These are phyloP conservation scores for Xylariaceae sp. DNA, from an alignment of 2,329 filamentous ascomycete species.

Conservation along the genomic window DNA sequence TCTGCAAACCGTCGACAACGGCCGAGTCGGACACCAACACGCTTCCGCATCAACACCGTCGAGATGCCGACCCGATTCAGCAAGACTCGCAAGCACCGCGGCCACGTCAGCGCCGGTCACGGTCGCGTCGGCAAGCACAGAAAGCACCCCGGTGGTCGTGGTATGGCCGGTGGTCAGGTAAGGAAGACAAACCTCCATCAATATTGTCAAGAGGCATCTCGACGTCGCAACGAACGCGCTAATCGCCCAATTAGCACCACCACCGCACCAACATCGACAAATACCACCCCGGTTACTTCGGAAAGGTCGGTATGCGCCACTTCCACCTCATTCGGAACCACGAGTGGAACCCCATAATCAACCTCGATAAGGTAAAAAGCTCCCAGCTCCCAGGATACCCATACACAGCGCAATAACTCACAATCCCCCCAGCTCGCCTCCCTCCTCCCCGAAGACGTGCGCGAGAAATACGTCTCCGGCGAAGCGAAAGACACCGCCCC, in stretches of 20 bases:
- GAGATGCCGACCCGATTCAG: conserved; percentile 23
- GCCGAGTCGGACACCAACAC: conserved; percentile 14
- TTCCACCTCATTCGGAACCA: conserved; percentile 96
- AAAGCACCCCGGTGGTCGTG: conserved; percentile 81
- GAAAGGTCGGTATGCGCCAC: conserved; percentile 92
- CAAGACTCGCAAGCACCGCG: conserved; percentile 52
- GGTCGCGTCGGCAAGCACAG: conserved; percentile 99
- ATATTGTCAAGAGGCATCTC: not conserved
- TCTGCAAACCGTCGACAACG: conserved; percentile 17
- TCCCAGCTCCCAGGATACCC: no score
- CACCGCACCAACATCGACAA: conserved; percentile 81
- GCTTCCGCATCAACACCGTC: conserved; percentile 15
- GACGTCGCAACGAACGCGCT: conserved; percentile 42
- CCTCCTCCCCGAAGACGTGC: conserved; percentile 87
- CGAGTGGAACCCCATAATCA: conserved; percentile 98
- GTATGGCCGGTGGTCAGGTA: conserved; percentile 56
- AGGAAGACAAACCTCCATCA: not conserved
- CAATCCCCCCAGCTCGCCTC: conserved; percentile 70
- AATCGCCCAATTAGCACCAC: conserved; percentile 87
- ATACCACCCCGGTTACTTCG: conserved; percentile 98
- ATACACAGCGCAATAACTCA: no score
- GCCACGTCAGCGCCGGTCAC: conserved; percentile 97
- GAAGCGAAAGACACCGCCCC: conserved; percentile 84
- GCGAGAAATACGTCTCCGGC: conserved; percentile 83
- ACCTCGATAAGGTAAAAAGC: conserved; percentile 88